phyloP scores from a whole-genome alignment of 345 rosid genomes.

The Citrus maxima region DNA sequence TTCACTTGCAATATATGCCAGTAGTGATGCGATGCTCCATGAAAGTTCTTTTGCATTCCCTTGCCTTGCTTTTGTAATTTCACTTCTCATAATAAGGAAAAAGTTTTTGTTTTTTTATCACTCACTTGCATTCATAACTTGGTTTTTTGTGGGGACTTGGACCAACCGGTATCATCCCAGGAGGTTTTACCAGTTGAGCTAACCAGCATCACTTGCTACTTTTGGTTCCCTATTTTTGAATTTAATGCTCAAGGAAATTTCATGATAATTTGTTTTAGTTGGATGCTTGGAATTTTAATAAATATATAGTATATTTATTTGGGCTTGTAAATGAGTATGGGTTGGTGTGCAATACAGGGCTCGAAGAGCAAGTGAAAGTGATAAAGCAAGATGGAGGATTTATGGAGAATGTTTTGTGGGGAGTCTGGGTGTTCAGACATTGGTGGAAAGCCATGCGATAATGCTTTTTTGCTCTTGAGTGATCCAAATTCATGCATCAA shows the following conservation, averaged over 20 bases:
- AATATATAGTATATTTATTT: not conserved
- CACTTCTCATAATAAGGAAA: not conserved
- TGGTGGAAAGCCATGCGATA: slow-evolving; percentile 17
- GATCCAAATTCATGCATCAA: slow-evolving; percentile 51
- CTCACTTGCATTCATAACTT: not conserved
- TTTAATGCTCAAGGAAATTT: not conserved
- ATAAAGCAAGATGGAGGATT: slow-evolving; percentile 32
- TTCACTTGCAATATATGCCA: not conserved
- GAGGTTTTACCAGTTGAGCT: not conserved
- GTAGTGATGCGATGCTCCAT: too few species aligned
- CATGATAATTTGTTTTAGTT: not conserved
- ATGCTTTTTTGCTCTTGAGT: slow-evolving; percentile 16
- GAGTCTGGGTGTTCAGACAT: slow-evolving; percentile 31
- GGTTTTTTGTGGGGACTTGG: not conserved
- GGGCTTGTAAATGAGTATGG: not conserved
- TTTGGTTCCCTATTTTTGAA: not conserved
- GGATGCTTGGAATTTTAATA: slow-evolving; percentile 5
- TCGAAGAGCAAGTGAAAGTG: not conserved
- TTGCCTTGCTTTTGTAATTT: not conserved
- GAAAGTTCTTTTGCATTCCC: not conserved
- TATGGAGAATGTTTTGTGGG: slow-evolving; percentile 62
- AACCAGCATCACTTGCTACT: not conserved
- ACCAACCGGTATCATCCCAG: not conserved
- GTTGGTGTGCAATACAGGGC: not conserved
- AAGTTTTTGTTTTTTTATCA: not conserved